Conservation (phyloP, 2,329 filamentous ascomycete species). For the Lasiodiplodia sp. region DNA sequence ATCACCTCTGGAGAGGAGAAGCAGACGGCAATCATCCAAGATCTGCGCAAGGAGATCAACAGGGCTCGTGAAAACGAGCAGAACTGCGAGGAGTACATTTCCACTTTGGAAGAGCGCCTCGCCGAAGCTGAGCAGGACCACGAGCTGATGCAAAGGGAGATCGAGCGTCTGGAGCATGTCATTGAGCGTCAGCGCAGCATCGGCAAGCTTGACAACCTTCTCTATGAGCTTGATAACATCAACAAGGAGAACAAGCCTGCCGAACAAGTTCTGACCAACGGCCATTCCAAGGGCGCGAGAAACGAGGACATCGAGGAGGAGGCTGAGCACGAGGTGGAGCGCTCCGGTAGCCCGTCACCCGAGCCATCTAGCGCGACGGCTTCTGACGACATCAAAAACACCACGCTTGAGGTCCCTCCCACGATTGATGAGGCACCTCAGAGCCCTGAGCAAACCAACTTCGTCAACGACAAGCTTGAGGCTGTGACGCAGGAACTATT, state of each 20-base stretch:
- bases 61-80: slow-evolving; percentile 89
- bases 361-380: not conserved
- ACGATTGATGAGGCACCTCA: slow-evolving; percentile 58
- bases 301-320: slow-evolving; percentile 43
- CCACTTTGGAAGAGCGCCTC: slow-evolving; percentile 91
- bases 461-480: slow-evolving; percentile 92
- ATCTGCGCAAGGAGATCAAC: slow-evolving; percentile 89
- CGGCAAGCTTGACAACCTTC: slow-evolving; percentile 89
- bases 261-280: slow-evolving; percentile 33
- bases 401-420: slow-evolving; percentile 31
- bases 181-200: slow-evolving; percentile 94
- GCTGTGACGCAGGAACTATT: slow-evolving; percentile 90
- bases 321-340: slow-evolving; percentile 15
- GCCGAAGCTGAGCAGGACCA: slow-evolving; percentile 96
- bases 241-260: slow-evolving; percentile 42
- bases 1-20: slow-evolving; percentile 93
- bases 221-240: slow-evolving; percentile 83
- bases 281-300: slow-evolving; percentile 41
- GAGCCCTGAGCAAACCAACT: slow-evolving; percentile 81
- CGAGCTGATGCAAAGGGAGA: slow-evolving; percentile 95
- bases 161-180: slow-evolving; percentile 92
- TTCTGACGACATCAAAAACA: slow-evolving; percentile 13
- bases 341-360: slow-evolving; percentile 11
- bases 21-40: slow-evolving; percentile 82
- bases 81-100: slow-evolving; percentile 94